phyloP scores from a whole-genome alignment of 2,329 filamentous ascomycete genomes.

The Trichophyton benhamiae region DNA sequence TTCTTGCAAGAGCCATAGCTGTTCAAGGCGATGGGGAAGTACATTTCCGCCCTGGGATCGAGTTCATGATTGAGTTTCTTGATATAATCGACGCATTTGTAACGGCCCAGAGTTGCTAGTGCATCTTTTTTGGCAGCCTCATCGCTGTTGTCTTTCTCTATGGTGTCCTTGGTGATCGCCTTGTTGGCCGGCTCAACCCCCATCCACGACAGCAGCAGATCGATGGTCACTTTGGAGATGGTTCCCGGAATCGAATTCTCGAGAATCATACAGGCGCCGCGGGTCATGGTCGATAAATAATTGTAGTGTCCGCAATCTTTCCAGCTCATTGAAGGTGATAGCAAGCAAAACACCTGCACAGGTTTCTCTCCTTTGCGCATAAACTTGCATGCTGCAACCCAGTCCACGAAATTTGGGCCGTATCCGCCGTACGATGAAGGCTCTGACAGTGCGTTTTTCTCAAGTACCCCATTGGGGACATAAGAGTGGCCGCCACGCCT shows the following conservation, averaged over 20 bases:
- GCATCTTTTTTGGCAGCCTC: too few relatives aligned
- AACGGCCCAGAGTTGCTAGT: neutral
- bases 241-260: conserved; percentile 13
- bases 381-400: conserved; percentile 29
- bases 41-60: neutral
- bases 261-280: conserved; percentile 31
- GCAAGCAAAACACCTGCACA: conserved; percentile 36
- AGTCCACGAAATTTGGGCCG: conserved; percentile 34
- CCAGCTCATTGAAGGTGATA: conserved; percentile 18
- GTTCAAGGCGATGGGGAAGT: neutral
- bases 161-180: conserved; percentile 13
- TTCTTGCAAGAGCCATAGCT: neutral
- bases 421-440: conserved; percentile 22
- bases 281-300: conserved; percentile 34
- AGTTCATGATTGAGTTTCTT: neutral
- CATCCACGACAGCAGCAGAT: conserved; percentile 37
- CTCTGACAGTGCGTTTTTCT: conserved; percentile 15
- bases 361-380: conserved; percentile 28
- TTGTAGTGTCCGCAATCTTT: conserved; percentile 26
- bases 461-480: conserved; percentile 19
- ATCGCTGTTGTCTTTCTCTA: neutral
- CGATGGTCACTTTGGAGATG: conserved; percentile 34
- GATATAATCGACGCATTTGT: neutral
- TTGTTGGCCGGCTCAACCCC: conserved; percentile 21
- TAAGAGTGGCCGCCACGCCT: conserved; percentile 9